Percentiles rank a stretch among this genome's conserved stretches.
Conservation (phyloP, 345 rosid genomes). For the Bruguiera parviflora region DNA sequence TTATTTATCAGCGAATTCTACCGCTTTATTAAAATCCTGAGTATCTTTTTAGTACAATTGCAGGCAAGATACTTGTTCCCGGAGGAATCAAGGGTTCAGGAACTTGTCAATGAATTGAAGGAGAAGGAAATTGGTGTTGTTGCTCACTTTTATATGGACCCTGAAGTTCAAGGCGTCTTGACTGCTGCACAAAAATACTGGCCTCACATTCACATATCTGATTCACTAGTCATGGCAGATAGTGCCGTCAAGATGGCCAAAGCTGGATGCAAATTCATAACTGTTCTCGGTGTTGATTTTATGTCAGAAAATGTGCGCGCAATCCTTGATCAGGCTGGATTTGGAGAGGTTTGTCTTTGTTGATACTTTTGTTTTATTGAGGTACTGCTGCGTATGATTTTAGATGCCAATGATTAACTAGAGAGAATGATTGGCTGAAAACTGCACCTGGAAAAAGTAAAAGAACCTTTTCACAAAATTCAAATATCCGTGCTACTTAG, state of each 20-base stretch:
- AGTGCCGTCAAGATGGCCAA: constrained; percentile 87
- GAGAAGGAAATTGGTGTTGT: constrained; percentile 90
- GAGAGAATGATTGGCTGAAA: no score
- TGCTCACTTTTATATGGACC: constrained; percentile 97
- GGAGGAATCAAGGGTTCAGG: constrained; percentile 53
- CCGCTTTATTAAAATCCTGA: constrained; percentile 14
- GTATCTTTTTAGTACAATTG: constrained; percentile 1
- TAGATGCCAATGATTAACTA: neutral
- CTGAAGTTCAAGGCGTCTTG: constrained; percentile 96
- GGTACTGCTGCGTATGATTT: neutral
- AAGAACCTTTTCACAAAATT: no score
- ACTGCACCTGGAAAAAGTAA: no score
- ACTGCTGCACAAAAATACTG: constrained; percentile 88
- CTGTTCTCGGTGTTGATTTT: constrained; percentile 96
- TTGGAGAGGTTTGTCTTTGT: constrained; percentile 45
- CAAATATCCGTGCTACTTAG: no score
- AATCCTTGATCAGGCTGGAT: constrained; percentile 93
- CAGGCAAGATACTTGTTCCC: constrained; percentile 84
- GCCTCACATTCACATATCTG: constrained; percentile 92
- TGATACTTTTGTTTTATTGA: neutral
- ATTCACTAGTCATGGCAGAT: constrained; percentile 98
- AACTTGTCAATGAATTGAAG: constrained; percentile 64
- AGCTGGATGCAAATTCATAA: constrained; percentile 81
- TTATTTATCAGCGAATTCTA: no score
- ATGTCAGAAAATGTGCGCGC: constrained; percentile 99